A percentile compares a stretch with the other conserved stretches of the same genome.
These are phyloP conservation scores for Hysterangium stoloniferum DNA, from an alignment of 768 basidiomycete genomes.

Conservation along the genomic window DNA sequence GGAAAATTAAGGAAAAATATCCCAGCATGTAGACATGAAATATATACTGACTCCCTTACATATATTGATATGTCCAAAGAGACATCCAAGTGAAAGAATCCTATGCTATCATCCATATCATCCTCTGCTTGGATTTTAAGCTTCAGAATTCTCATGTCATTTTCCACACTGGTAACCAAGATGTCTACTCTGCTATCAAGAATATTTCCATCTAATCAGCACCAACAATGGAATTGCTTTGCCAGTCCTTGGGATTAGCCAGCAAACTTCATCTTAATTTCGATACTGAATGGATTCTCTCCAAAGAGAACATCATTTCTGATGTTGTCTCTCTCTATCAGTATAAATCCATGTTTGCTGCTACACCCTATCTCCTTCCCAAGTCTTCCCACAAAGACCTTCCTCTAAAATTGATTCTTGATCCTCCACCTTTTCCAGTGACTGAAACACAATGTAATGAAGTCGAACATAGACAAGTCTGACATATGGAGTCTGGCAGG, in stretches of 20 bases:
- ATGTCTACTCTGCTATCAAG: constrained; percentile 14
- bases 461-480: too few species aligned
- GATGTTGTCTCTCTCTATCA: constrained; percentile 15
- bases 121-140: constrained; percentile 22
- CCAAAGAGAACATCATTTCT: constrained; percentile 15
- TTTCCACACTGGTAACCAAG: constrained; percentile 26
- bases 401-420: constrained; percentile 8
- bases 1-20: too few species aligned
- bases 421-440: too few species aligned
- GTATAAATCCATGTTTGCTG: constrained; percentile 19
- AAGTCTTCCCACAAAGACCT: constrained; percentile 17
- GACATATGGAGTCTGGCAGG: too few species aligned
- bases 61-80: constrained; percentile 14
- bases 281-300: constrained; percentile 11
- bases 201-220: constrained; percentile 10
- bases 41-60: too few species aligned
- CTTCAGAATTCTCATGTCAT: constrained; percentile 21
- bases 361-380: constrained; percentile 18
- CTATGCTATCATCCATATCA: constrained; percentile 25
- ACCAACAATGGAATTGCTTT: constrained; percentile 13
- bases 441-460: too few species aligned
- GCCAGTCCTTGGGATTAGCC: constrained; percentile 10
- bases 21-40: too few species aligned
- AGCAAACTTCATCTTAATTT: constrained; percentile 14
- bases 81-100: constrained; percentile 29